Evolutionary conservation across 106 monocot species (phyloP), one percentile per base, ranked within the genome.

Genomic region (Acorus gramineus): DNA sequence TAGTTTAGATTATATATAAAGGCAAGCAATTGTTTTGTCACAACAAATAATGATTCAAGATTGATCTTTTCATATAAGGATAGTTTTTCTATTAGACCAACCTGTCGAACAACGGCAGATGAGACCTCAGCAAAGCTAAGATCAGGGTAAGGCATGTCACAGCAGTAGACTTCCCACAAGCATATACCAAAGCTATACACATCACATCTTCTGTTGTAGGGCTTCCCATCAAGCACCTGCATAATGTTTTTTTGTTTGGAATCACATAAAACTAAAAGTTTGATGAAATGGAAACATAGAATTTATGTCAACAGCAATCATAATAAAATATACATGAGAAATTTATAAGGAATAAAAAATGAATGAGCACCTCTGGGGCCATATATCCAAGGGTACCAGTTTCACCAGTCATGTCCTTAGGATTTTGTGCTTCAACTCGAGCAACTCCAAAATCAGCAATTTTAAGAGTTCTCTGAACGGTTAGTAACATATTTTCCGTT

Each of bases 401-500:
- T 82, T 90, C 87, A 28, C 96, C 96, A 46, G 96, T 96, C 96
- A 96, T 90, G 59, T 96, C 87, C 48, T 75, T 72, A 8, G 82
- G 84, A 62, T 86, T 87, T 65, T 81, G 81, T 10, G 94, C 89
- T 62, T 95, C 94, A 60, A 89, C 93, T 45, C 93, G 85, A 57
- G 93, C 93, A 60, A 94, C 93, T 28, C 93, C 93, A 73, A 94
- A 95, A 65, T 95, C 94, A 14, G 94, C 94, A 66, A 95, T 95
- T 62, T 89, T 89, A 8, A 87, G 68, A 48, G 44, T 77, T 69
- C 71, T 69, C 50, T 69, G 53, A 28, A 46, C 54, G 61, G 77
- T 79, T 2, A 93, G 65, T 11, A 93, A 71, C 88, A 88, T 88
- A 55, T 93, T 93, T 60, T 93, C 93, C 6, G 85, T 74, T 72